Base-by-base conservation (phyloP, 2,329 filamentous ascomycete genomes). In the Epichloe elymi region DNA sequence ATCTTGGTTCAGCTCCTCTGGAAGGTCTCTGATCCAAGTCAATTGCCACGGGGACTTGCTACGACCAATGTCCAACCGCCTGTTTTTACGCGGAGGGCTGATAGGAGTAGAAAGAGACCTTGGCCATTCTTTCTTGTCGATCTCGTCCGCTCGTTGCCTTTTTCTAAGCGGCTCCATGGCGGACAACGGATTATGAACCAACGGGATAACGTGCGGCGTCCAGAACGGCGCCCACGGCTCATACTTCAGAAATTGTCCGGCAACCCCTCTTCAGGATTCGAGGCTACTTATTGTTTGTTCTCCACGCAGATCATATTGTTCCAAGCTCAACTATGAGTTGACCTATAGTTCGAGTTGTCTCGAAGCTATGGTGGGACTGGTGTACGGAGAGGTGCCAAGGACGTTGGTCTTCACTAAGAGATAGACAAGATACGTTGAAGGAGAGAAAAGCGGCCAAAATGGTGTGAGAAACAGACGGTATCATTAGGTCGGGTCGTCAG, bases 21-120 rank as follows among this genome's bases (percentile, higher is more conserved):
- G 71, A 0, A 90, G 69, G 58, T 86, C 83, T 30, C 70, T 72
- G 50, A 93, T 83, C 53, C 73, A 75, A 0, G 85, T 90, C 14
- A 93, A 76, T 52, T 81, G 80, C 57, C 90, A 78, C 0, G 87
- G 87, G 1, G 86, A 90, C 2, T 67, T 62, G 23, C 80, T 59
- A 1, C 61, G 30, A 33, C 54, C 26, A 17, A 55, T 6, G 6
- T 46, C 19, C 1, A 50, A 52, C 7, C 58, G 57, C 19, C 54
- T 60, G 51, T 57, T 67, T 55, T 66, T 72, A 41, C 44, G 60
- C 1, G 74, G 73, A 30, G 75, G 76, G 47, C 74, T 78, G 48
- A 78, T 70, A 7, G 71, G 65, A 6, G 64, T 58, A 17, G 60
- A 60, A 0, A 70, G 57, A 15, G 68, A 69, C 6, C 36, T 45